These are phyloP conservation scores for Cercospora citrullina DNA, from an alignment of 2,329 filamentous ascomycete species.

Conservation along the genomic window DNA sequence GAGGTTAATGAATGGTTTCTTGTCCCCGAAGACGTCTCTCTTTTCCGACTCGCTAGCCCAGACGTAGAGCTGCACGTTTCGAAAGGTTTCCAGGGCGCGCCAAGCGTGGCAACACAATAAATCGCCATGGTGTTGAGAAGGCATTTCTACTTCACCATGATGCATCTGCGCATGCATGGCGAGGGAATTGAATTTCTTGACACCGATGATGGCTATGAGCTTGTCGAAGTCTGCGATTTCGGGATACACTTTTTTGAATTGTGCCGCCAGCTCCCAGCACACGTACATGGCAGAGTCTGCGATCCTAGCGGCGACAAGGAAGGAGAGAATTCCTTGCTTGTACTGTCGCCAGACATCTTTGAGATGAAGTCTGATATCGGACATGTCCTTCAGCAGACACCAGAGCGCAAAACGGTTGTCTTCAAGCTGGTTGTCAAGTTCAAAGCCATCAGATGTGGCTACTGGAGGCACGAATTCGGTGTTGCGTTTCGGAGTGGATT, in stretches of 20 bases:
- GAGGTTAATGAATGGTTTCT: background rate
- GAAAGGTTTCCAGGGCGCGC: background rate
- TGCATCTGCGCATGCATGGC: background rate
- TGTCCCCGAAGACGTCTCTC: background rate
- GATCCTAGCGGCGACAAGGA: conserved; percentile 1
- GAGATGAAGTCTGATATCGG: conserved; percentile 1
- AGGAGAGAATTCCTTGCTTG: background rate
- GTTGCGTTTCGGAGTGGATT: background rate
- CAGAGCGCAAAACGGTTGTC: conserved; percentile 1
- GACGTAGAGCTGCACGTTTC: background rate
- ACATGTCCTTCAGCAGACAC: conserved; percentile 9
- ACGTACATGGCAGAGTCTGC: background rate
- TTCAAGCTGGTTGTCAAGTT: background rate
- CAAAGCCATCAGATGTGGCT: background rate
- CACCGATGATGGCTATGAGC: background rate
- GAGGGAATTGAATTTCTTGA: background rate
- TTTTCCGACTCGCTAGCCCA: background rate
- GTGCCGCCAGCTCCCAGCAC: background rate
- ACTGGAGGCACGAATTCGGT: background rate
- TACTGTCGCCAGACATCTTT: background rate
- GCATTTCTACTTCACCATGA: too few species aligned
- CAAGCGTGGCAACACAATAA: background rate
- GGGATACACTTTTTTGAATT: background rate
- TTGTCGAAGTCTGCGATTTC: background rate
- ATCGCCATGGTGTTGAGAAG: too few species aligned